phyloP scores from a whole-genome alignment of 129 eudicot genomes.

The Flaveria bidentis region DNA sequence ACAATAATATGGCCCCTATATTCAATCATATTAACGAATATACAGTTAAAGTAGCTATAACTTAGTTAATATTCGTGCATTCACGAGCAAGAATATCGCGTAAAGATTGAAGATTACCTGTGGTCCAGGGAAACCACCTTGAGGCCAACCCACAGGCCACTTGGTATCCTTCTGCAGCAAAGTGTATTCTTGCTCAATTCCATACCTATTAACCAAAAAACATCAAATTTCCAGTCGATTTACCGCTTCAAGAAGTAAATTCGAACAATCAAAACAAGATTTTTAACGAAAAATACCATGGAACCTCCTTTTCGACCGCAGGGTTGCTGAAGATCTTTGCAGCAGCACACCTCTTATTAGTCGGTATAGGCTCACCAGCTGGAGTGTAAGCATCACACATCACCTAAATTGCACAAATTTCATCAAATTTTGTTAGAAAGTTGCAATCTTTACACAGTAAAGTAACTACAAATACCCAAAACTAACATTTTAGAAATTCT shows the following conservation, averaged over 20 bases:
- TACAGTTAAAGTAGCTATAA: not conserved
- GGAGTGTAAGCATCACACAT: conserved; percentile 97
- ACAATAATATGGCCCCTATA: conserved; percentile 66
- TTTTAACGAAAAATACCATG: conserved; percentile 31
- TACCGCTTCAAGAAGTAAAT: not conserved
- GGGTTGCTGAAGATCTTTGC: conserved; percentile 21
- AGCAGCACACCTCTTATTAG: conserved; percentile 59
- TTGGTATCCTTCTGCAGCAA: conserved; percentile 56
- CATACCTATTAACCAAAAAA: conserved; percentile 50
- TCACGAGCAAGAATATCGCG: not conserved
- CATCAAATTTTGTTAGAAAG: not conserved
- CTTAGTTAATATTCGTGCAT: not conserved
- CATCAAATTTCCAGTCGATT: not conserved
- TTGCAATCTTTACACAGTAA: not conserved
- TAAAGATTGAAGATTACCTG: conserved; percentile 43
- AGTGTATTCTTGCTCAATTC: conserved; percentile 92
- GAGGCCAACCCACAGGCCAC: conserved; percentile 89
- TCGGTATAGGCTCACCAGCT: conserved; percentile 88
- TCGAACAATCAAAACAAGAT: not conserved
- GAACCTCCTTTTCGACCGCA: conserved; percentile 11
- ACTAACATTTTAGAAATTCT: not conserved
- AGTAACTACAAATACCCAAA: not conserved
- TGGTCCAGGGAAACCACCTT: conserved; percentile 83
- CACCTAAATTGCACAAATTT: conserved; percentile 41
- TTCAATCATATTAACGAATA: not conserved